A percentile compares a stretch with the other conserved stretches of the same genome.
Conservation (phyloP, 495 filamentous ascomycete species). For the Tricharina praecox region DNA sequence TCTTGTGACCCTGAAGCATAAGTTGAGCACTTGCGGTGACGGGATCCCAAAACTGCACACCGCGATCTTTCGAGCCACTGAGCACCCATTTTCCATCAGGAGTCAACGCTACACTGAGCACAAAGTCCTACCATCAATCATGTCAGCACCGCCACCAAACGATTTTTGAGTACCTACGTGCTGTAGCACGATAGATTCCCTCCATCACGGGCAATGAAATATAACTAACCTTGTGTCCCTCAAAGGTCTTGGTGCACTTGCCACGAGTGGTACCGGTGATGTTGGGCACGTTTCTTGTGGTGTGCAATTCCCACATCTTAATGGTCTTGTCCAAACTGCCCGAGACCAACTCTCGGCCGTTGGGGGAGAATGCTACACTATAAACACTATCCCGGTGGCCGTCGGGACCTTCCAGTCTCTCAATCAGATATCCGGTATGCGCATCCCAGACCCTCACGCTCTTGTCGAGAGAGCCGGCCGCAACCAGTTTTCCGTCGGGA, state of each 20-base stretch:
- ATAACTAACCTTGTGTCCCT: conserved; percentile 65
- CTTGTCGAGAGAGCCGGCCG: conserved; percentile 77
- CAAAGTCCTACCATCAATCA: conserved; percentile 52
- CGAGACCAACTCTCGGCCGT: conserved; percentile 71
- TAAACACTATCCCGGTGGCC: conserved; percentile 90
- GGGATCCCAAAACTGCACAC: conserved; percentile 88
- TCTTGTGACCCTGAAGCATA: conserved; percentile 88
- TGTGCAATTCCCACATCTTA: conserved; percentile 81
- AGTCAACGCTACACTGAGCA: conserved; percentile 73
- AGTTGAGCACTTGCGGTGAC: conserved; percentile 72
- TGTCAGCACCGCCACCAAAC: neutral
- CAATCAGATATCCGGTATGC: conserved; percentile 59
- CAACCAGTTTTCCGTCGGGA: conserved; percentile 69
- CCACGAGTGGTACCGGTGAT: conserved; percentile 53
- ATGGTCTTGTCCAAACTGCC: conserved; percentile 87
- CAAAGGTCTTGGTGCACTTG: conserved; percentile 73
- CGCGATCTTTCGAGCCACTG: conserved; percentile 78
- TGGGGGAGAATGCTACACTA: conserved; percentile 76
- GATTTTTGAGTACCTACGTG: too few species aligned
- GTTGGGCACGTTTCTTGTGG: conserved; percentile 45
- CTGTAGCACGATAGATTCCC: too few species aligned
- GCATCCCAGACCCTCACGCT: conserved; percentile 83
- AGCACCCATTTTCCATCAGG: conserved; percentile 81
- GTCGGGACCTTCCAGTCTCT: conserved; percentile 68
- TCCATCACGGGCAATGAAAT: conserved; percentile 12